Base-by-base conservation (phyloP, 306 rosid species). In the Corylus americana region DNA sequence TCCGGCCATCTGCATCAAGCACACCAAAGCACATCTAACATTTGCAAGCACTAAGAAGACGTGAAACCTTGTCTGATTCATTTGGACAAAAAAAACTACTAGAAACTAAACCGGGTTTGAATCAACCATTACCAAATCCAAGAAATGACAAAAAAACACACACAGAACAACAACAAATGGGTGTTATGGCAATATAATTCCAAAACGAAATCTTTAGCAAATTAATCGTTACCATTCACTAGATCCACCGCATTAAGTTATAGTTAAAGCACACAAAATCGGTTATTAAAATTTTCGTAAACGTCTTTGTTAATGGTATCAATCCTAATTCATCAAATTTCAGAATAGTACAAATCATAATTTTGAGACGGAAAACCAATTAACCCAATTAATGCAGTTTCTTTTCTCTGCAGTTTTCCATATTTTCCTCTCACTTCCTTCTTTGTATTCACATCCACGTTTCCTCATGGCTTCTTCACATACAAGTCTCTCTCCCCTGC, bases 211-310 rank as follows among this genome's bases (percentile, higher is more conserved):
- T n/a, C 13, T 39, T 67, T 67, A 18, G 20, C 72, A 37, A 37
- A 67, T 67, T 18, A 37, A 39, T 42, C 22, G 12, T 4, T 64
- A 67, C 22, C 22, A 12, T 31, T 67, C 20, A 8, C 10, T 51
- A 67, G 72, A 67, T 67, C 72, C 72, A 42, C 72, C 1, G 25
- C 48, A 67, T 42, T 67, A 42, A 42, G 72, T 39, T 37, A 64
- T 35, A 35, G 9, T 64, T 39, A 39, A 39, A 37, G 25, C 49
- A n/a, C 49, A n/a, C 13, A 42, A 67, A 67, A 39, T 37, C 29
- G 50, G 44, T 42, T 18, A 67, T 18, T 17, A 62, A 20, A 37
- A 1, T 20, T 17, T 44, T 37, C 3, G 6, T 39, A 44, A 67
- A 48, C 50, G 72, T 67, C 48, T 11, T 18, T 37, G 11, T 39